Evolutionary conservation across 768 basidiomycete species (phyloP).

Genomic region (Leccinum obscurum): DNA sequence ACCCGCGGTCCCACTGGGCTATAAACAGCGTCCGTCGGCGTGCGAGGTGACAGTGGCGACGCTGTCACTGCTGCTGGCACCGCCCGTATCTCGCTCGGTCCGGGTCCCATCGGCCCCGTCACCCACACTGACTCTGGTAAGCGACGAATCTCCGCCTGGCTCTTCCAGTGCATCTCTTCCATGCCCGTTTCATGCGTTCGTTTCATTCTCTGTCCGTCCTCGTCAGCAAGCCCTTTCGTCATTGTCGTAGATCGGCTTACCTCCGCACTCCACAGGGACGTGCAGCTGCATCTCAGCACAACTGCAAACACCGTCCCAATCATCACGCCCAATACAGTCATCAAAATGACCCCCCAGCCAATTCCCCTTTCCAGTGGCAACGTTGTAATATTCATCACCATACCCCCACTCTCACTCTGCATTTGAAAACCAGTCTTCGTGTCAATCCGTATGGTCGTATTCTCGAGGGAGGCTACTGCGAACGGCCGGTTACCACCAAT

Average conservation of each 20-base stretch:
- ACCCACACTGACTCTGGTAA: neutral
- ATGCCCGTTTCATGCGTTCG: neutral
- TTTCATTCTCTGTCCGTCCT: conserved; percentile 7
- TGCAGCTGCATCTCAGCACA: conserved; percentile 58
- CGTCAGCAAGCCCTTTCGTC: conserved; percentile 6
- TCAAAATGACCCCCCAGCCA: conserved; percentile 68
- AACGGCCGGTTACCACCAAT: conserved; percentile 6
- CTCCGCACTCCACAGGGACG: conserved; percentile 71
- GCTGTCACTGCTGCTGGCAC: conserved; percentile 1
- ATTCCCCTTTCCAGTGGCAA: conserved; percentile 2
- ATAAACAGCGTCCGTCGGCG: conserved; percentile 8
- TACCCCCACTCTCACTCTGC: neutral
- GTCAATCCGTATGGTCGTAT: neutral
- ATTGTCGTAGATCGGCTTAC: conserved; percentile 40
- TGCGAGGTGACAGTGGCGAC: conserved; percentile 11
- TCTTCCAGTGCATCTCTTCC: neutral
- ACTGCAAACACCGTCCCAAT: conserved; percentile 50
- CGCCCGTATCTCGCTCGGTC: neutral
- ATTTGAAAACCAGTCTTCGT: neutral
- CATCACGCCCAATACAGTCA: conserved; percentile 27
- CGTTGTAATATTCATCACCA: conserved; percentile 15
- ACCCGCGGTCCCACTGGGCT: neutral
- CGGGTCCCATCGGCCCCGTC: neutral
- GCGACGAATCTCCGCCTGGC: neutral
- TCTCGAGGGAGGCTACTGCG: conserved; percentile 4